Base-by-base conservation (phyloP, 2,329 filamentous ascomycete species). In the Colletotrichum spaethianum region DNA sequence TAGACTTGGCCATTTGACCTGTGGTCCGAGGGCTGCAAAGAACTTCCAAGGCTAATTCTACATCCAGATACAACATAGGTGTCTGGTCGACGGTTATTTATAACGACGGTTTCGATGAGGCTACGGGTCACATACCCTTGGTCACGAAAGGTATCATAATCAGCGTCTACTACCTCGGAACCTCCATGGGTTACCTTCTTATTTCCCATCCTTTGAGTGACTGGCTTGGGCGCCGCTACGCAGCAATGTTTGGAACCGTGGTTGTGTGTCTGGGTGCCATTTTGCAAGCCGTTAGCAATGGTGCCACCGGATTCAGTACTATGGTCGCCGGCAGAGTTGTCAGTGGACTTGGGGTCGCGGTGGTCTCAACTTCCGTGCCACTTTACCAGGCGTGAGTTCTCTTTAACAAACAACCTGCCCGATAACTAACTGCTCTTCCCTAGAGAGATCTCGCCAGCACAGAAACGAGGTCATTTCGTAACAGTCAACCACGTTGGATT, bases 401-500 rank as follows among this genome's bases (percentile, higher is more conserved):
- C 6, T 50, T 20, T 3, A 3, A n/a, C 6, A 6, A 5, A 38
- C n/a, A 40, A 52, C 16, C 9, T 56, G 31, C 16, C 3, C 20
- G 23, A 28, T 23, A 38, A 14, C 23, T 53, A 61, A n/a, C 26
- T 16, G 11, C 28, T 1, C 38, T 12, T 46, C 26, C n/a, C 1
- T 44, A 89, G 88, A 75, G 88, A 90, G 76, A 83, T 90, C 26
- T 82, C 88, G 0, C 88, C 88, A 0, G 86, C 88, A 0, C 82
- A 81, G 16, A 82, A 89, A 68, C 83, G 89, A 9, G 89, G 89
- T 3, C 84, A 83, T 72, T 88, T 88, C 70, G 88, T 91, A 1
- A 87, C 90, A 12, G 83, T 90, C 78, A 90, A 90, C 75, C 89
- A 91, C 63, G 83, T 90, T 55, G 89, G 89, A 3, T 86, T 91